Conservation (phyloP, 495 filamentous ascomycete species). For the Xylaria longipes region DNA sequence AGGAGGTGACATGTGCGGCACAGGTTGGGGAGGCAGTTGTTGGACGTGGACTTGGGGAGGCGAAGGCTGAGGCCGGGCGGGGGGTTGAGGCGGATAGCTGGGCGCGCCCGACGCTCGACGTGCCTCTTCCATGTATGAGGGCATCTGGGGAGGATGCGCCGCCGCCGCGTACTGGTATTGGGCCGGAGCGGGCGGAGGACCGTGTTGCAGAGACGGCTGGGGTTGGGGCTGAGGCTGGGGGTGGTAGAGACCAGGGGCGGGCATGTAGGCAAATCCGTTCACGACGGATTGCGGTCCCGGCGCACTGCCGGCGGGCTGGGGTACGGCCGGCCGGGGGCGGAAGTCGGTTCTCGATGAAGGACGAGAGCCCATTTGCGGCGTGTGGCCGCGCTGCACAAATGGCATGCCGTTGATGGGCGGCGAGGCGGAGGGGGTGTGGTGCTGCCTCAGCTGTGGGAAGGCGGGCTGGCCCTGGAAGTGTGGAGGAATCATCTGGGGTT, state of each 20-base stretch:
- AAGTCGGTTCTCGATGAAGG: slow-evolving; percentile 83
- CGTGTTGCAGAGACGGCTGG: slow-evolving; percentile 52
- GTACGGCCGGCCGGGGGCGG: slow-evolving; percentile 73
- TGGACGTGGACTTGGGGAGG: slow-evolving; percentile 52
- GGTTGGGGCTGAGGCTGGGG: slow-evolving; percentile 59
- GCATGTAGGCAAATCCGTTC: slow-evolving; percentile 85
- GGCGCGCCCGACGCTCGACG: slow-evolving; percentile 67
- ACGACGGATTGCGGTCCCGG: slow-evolving; percentile 58
- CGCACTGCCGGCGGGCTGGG: slow-evolving; percentile 61
- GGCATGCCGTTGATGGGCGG: slow-evolving; percentile 87
- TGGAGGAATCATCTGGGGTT: slow-evolving; percentile 68
- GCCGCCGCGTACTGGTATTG: slow-evolving; percentile 54
- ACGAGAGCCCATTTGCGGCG: slow-evolving; percentile 73
- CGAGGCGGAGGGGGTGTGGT: slow-evolving; percentile 83
- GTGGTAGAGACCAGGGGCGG: slow-evolving; percentile 85
- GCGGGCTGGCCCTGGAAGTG: slow-evolving; percentile 77
- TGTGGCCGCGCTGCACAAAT: slow-evolving; percentile 73
- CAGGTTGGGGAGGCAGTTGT: slow-evolving; percentile 56
- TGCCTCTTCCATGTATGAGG: slow-evolving; percentile 73
- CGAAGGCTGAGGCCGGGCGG: slow-evolving; percentile 36
- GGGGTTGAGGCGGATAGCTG: slow-evolving; percentile 50
- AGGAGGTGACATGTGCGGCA: slow-evolving; percentile 53
- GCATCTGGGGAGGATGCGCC: slow-evolving; percentile 52
- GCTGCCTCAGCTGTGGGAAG: slow-evolving; percentile 81
- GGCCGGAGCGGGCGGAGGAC: slow-evolving; percentile 60